Percentiles rank a stretch among this genome's conserved stretches.
Evolutionary conservation across 2,329 filamentous ascomycete genomes (phyloP).

Genomic region (Monilinia laxa): DNA sequence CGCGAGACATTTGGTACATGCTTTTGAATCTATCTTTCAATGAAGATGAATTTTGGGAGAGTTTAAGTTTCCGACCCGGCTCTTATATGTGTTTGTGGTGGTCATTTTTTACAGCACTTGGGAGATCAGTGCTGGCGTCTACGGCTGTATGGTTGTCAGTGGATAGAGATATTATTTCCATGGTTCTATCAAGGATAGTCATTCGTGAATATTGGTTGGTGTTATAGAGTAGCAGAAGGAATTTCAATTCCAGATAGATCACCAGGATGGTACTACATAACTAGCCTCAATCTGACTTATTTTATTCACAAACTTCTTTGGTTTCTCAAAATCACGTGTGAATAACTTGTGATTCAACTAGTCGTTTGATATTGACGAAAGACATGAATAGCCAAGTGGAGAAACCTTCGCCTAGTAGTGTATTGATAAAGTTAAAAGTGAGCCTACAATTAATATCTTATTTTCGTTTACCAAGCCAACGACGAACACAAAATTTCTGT

Average conservation of each 20-base stretch:
- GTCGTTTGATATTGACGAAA: too few relatives aligned
- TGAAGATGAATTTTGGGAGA: neutral
- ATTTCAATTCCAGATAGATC: fast-evolving
- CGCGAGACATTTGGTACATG: neutral
- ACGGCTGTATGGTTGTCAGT: neutral
- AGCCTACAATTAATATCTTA: too few relatives aligned
- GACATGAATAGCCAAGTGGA: neutral
- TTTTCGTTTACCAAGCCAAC: too few relatives aligned
- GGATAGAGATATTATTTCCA: neutral
- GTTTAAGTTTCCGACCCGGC: neutral
- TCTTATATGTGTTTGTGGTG: neutral
- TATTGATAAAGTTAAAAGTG: too few relatives aligned
- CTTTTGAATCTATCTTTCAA: neutral
- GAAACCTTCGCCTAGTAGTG: neutral
- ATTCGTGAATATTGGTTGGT: neutral
- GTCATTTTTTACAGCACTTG: neutral
- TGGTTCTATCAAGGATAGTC: neutral
- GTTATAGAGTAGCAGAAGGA: neutral
- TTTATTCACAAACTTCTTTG: neutral
- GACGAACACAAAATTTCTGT: too few relatives aligned
- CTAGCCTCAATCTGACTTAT: neutral
- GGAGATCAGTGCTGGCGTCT: neutral
- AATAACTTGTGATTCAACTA: neutral
- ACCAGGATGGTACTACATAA: too few relatives aligned
- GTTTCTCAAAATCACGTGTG: neutral